Base-by-base conservation (phyloP, 2,329 filamentous ascomycete species). In the Penicillium sp. region DNA sequence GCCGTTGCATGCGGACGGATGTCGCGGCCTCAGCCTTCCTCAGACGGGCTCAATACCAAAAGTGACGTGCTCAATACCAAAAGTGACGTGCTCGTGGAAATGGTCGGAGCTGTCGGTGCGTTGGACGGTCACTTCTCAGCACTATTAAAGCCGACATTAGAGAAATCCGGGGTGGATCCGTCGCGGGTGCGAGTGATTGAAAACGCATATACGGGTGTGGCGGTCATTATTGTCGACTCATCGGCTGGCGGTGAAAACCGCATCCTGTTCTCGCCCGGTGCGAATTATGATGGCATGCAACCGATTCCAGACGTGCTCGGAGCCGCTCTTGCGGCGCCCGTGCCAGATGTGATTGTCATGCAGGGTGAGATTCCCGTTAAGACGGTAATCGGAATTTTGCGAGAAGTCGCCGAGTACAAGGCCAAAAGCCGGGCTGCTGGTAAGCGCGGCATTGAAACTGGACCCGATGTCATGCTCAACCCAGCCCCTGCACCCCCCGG, bases 1-100 rank as follows among this genome's bases (percentile, higher is more conserved):
- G 92, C 92, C 55, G 90, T 96, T 52, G 91, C 92, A 21, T 92
- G 89, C 75, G 90, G 88, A 47, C 90, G 93, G 59, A 84, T 95
- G 47, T 94, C 90, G 1, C 83, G 88, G 44, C 68, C 80, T 24
- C 79, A 77, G 29, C 62, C 69, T 31, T 43, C 59, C 19, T 33
- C 48, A n/a, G 51, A 52, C n/a, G 58, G 50, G 44, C 61, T 66
- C 48, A 29, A 58, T 55, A 6, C 60, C 16, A 60, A 59, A 5
- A 58, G 58, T 43, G 64, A 66, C 37, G 70, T 81, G 28, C 65
- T 75, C 4, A 29, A 58, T 55, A 6, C 60, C 16, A 60, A 59
- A 5, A 58, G 58, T 43, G 64, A 66, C 37, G 70, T 81, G 28
- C 65, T 75, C 4, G 83, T 92, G 34, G 79, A 83, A 66, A 92